Conservation (phyloP, 1,284 basidiomycete species). For the Sanghuangporus sanghuang region DNA sequence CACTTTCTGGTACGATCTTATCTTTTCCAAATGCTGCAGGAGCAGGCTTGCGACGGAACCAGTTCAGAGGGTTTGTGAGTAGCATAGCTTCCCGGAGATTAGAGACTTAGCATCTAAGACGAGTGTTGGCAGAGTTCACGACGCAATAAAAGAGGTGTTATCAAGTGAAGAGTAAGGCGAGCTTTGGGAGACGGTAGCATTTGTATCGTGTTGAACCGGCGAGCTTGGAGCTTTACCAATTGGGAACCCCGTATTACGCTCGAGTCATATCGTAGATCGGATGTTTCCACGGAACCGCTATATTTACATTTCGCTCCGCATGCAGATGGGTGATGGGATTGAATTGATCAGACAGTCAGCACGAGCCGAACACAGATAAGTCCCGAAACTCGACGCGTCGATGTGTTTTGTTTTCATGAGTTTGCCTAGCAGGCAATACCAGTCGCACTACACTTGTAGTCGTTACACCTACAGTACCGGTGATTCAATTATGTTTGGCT, state of each 20-base stretch:
- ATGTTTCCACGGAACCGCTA: not conserved
- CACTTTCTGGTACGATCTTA: constrained; percentile 11
- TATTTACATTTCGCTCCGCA: not conserved
- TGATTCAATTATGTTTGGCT: not conserved
- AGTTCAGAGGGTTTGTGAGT: not conserved
- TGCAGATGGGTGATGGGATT: not conserved
- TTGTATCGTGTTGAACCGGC: not conserved
- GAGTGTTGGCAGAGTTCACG: not conserved
- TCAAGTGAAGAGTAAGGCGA: no score
- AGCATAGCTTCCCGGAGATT: not conserved
- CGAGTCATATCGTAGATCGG: not conserved
- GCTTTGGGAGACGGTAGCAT: not conserved
- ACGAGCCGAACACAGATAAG: not conserved
- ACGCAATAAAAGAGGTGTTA: not conserved
- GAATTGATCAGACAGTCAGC: not conserved
- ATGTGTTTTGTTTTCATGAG: not conserved
- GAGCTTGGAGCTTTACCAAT: no score
- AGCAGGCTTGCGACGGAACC: constrained; percentile 12
- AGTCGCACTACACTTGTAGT: not conserved
- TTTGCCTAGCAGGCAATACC: not conserved
- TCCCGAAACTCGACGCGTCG: not conserved
- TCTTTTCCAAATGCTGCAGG: constrained; percentile 14
- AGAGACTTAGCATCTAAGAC: not conserved
- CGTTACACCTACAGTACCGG: not conserved
- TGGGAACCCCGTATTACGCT: no score